phyloP scores from a whole-genome alignment of 371 early-diverging fungal species.

The Apophysomyces trapeziformis region DNA sequence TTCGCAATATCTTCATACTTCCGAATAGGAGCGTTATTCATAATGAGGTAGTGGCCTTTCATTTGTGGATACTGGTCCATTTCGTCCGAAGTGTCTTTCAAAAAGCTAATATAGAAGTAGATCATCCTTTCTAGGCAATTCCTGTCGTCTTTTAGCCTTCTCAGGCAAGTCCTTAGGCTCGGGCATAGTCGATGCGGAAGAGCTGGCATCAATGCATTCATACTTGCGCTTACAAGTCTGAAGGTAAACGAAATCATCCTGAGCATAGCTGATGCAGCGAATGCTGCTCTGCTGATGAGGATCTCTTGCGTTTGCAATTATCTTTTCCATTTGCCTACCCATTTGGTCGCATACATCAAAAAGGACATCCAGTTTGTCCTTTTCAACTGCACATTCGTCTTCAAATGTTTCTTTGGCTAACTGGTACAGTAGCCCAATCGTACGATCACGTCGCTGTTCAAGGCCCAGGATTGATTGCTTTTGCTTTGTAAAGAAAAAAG shows the following conservation, averaged over 20 bases:
- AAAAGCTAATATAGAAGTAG: not conserved
- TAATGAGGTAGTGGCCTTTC: not conserved
- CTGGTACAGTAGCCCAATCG: slow-evolving; percentile 7
- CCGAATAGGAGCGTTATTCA: slow-evolving; percentile 17
- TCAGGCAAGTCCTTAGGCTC: slow-evolving; percentile 1
- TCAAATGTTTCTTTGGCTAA: not conserved
- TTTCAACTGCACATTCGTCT: not conserved
- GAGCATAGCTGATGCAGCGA: not conserved
- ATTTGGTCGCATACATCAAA: slow-evolving; percentile 2
- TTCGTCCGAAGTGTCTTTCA: too few relatives aligned
- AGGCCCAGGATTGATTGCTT: too few relatives aligned
- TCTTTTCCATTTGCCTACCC: not conserved
- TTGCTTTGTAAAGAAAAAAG: too few relatives aligned
- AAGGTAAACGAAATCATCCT: not conserved
- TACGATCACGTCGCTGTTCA: too few relatives aligned
- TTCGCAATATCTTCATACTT: slow-evolving; percentile 10
- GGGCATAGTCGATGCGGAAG: slow-evolving; percentile 12
- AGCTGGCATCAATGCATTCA: slow-evolving; percentile 6
- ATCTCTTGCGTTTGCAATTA: slow-evolving; percentile 3
- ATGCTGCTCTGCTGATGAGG: slow-evolving; percentile 1
- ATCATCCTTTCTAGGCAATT: not conserved
- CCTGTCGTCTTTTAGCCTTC: not conserved
- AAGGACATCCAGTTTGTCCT: slow-evolving; percentile 3
- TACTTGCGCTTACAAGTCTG: slow-evolving; percentile 4
- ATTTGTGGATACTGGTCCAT: too few relatives aligned